phyloP scores from a whole-genome alignment of 352 stramenopile genomes.

The Phytopythium sindhum region DNA sequence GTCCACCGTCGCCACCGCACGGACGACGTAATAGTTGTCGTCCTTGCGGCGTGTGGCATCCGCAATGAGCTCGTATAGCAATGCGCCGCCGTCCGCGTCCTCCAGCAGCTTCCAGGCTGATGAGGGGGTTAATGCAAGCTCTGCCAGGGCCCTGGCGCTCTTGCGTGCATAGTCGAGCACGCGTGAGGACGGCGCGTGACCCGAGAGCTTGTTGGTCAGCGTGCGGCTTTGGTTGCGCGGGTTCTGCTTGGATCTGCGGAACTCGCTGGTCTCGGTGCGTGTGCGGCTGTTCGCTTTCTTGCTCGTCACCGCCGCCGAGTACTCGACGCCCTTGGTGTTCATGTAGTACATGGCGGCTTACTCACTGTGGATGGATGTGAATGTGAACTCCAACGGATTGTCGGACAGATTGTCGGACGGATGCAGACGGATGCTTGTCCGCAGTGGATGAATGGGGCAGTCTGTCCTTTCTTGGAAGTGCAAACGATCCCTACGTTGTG shows the following conservation, averaged over 20 bases:
- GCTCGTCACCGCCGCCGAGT: slow-evolving; percentile 5
- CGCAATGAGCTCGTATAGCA: slow-evolving; percentile 58
- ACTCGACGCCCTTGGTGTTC: slow-evolving; percentile 12
- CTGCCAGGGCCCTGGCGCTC: slow-evolving; percentile 39
- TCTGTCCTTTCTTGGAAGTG: not conserved
- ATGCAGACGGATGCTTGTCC: not conserved
- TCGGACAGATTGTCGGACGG: too few species aligned
- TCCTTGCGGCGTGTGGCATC: slow-evolving; percentile 23
- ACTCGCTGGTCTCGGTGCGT: slow-evolving; percentile 12
- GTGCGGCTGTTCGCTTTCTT: not conserved
- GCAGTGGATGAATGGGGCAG: not conserved
- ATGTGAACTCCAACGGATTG: not conserved
- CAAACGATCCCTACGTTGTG: too few species aligned
- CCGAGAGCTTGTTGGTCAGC: slow-evolving; percentile 35
- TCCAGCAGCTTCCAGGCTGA: slow-evolving; percentile 8
- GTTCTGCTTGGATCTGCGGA: slow-evolving; percentile 39
- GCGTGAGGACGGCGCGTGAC: slow-evolving; percentile 43
- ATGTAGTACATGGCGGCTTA: slow-evolving; percentile 9
- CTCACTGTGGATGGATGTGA: not conserved
- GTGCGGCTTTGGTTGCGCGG: slow-evolving; percentile 46
- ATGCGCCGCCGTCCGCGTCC: slow-evolving; percentile 20
- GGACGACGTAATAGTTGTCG: slow-evolving; percentile 57
- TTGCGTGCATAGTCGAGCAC: slow-evolving; percentile 58
- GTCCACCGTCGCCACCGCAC: slow-evolving; percentile 51
- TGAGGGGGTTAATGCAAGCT: slow-evolving; percentile 31